Base-by-base conservation (phyloP, 2,329 filamentous ascomycete species). In the Scedosporium boydii region DNA sequence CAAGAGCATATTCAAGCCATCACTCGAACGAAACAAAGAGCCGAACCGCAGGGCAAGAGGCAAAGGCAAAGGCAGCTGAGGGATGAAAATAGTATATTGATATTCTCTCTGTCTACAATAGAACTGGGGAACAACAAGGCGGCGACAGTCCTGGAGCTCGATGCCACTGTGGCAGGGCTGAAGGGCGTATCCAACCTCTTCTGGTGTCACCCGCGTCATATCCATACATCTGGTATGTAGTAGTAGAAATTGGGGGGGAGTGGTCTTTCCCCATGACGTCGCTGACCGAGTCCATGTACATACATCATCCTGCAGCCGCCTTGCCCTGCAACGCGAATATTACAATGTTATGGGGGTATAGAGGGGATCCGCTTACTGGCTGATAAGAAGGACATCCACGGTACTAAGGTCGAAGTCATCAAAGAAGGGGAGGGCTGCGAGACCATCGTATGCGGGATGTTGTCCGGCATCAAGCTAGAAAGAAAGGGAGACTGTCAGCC, bases 381-480 rank as follows among this genome's bases (percentile, higher is more conserved):
- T 98, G 71, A 99, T 96, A 67, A 99, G 82, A 62, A 99, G 89
- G 69, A 99, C 89, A 74, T 99, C 95, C 68, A 99, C 93, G 1
- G 91, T 96, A 77, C 93, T 97, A 21, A 99, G 82, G 72, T 99
- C 95, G 75, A 98, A 99, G 71, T 98, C 93, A 74, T 99, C 95
- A 76, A 97, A 99, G 78, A 97, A 99, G 0, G 95, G 95, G 59
- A 99, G 86, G 9, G 91, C 90, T 2, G 93, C 91, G 64, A 98
- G 87, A 44, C 95, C 95, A 71, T 98, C 93, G 74, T 97, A 96
- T 7, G 91, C 95, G 59, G 95, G 93, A 74, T 99, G 95, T 78
- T 97, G 93, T 59, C 95, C 95, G 59, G 95, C 95, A 78, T 99
- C 95, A 68, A 99, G 90, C 91, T 96, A 64, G 56, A 58, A 63